Base-by-base conservation (phyloP, 345 rosid genomes). In the Eucalyptus regnans region DNA sequence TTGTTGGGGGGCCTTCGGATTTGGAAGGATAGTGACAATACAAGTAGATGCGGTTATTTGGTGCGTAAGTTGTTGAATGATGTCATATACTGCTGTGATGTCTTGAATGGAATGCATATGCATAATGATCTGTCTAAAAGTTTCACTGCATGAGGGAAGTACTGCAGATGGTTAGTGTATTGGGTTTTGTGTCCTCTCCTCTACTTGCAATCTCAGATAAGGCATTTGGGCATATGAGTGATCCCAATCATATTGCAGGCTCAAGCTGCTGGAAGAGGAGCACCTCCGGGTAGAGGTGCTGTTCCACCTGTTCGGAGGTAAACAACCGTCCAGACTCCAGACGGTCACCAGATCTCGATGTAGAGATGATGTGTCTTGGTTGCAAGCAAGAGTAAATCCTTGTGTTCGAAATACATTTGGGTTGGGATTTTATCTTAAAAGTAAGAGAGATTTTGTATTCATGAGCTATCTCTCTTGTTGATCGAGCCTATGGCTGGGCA, bases 251-350 rank as follows among this genome's bases (percentile, higher is more conserved):
- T 79, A 68, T 58, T 88, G 86, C 91, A 94, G 98, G 94, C 94
- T 86, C 97, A 95, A 89, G 97, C 95, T 91, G 89, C 99, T 66
- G 99, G 99, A 56, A 96, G 98, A 87, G 98, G 99, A 87, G 92
- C 91, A 89, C 83, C 95, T 25, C 94, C 92, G 12, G 98, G 99
- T 81, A 95, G 99, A 87, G 99, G 98, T 10, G 95, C n/a, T 29
- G 95, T 68, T 86, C 97, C 97, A 46, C 96, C 98, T 37, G 95
- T 94, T 89, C 93, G 98, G 88, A 92, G 98, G 94, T 96, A 90
- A 92, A 80, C 48, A 20, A 6, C 29, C 0, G 5, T 11, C 48
- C 83, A 41, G 48, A 76, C 48, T 76, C 83, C 83, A 76, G 83
- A 10, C 12, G 16, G 83, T 76, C 46, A 1, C 83, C 48, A 1